Conservation (phyloP, 2,329 filamentous ascomycete species). For the Hypoxylon sp. region DNA sequence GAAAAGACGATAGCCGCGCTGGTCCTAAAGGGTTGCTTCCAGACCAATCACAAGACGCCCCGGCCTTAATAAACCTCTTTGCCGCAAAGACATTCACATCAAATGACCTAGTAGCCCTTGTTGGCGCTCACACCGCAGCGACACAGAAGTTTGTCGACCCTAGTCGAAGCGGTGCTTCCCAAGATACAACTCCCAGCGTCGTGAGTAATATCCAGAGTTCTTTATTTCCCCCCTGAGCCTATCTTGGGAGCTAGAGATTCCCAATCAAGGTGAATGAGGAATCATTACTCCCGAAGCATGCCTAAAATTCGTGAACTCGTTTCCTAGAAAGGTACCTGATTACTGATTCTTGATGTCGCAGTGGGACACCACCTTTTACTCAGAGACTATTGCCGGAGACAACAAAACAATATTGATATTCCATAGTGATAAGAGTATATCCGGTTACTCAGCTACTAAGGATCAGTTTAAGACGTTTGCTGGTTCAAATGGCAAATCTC, state of each 20-base stretch:
- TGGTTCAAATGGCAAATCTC: conserved; percentile 38
- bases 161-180: conserved; percentile 56
- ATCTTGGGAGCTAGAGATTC: too few relatives aligned
- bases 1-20: conserved; percentile 60
- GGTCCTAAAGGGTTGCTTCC: conserved; percentile 64
- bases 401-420: conserved; percentile 55
- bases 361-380: conserved; percentile 68
- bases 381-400: conserved; percentile 55
- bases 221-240: too few relatives aligned
- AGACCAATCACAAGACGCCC: conserved; percentile 57
- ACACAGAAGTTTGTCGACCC: conserved; percentile 64
- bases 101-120: conserved; percentile 66
- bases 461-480: conserved; percentile 49
- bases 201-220: too few relatives aligned
- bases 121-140: conserved; percentile 68
- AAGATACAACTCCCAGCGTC: conserved; percentile 64
- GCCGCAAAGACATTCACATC: conserved; percentile 65
- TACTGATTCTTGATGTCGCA: too few relatives aligned
- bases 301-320: too few relatives aligned
- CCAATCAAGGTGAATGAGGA: too few relatives aligned
- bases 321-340: too few relatives aligned
- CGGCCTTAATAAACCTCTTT: conserved; percentile 64
- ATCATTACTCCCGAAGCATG: too few relatives aligned
- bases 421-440: conserved; percentile 53
- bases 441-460: conserved; percentile 42